phyloP scores from a whole-genome alignment of 768 basidiomycete genomes.

The Xerocomus brunneocitrinus region DNA sequence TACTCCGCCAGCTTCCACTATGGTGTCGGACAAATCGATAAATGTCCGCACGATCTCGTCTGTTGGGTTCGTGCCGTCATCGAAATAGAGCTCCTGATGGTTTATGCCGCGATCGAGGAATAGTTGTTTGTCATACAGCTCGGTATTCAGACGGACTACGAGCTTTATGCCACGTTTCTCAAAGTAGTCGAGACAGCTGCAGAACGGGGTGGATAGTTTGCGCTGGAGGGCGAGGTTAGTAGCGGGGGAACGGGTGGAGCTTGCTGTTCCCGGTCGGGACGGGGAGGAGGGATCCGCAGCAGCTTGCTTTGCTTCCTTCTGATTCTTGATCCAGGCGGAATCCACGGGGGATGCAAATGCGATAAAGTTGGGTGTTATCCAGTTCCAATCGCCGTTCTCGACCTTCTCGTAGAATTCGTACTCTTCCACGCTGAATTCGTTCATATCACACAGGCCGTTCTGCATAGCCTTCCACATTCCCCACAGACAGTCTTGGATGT shows the following conservation, averaged over 20 bases:
- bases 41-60: conserved; percentile 93
- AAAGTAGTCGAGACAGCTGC: conserved; percentile 92
- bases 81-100: conserved; percentile 92
- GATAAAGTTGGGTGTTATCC: conserved; percentile 88
- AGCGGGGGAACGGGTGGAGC: conserved; percentile 21
- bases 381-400: conserved; percentile 94
- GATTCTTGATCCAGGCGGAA: conserved; percentile 68
- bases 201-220: conserved; percentile 74
- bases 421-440: conserved; percentile 88
- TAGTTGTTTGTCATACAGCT: conserved; percentile 77
- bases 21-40: conserved; percentile 76
- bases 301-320: conserved; percentile 57
- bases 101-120: conserved; percentile 84
- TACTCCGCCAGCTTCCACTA: conserved; percentile 73
- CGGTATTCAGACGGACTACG: conserved; percentile 90
- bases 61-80: conserved; percentile 96
- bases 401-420: conserved; percentile 96
- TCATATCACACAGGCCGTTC: conserved; percentile 89
- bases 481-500: conserved; percentile 88
- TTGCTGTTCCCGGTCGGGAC: conserved; percentile 25
- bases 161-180: conserved; percentile 81
- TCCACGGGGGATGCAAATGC: conserved; percentile 94
- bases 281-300: conserved; percentile 21
- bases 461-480: conserved; percentile 88
- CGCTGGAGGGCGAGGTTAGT: conserved; percentile 63